Percentiles rank a stretch among this genome's conserved stretches.
Conservation (phyloP, 345 rosid genomes). For the Turnera subulata region DNA sequence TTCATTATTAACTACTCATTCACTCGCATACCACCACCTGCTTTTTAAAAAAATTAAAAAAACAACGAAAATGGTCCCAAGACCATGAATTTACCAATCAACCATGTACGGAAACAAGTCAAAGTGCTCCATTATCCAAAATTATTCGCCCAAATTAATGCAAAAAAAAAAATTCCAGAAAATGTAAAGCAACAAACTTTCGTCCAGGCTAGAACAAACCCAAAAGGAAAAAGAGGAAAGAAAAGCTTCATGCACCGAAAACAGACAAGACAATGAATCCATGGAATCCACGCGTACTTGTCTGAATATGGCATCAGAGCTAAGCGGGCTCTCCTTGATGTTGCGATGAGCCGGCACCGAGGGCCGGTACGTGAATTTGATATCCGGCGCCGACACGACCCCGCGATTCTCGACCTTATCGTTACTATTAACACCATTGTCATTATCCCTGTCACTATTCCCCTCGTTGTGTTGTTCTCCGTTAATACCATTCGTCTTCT, state of each 20-base stretch:
- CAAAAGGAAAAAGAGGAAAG: not conserved
- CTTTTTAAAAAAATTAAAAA: slow-evolving; percentile 7
- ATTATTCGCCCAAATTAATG: not conserved
- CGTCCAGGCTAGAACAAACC: no score
- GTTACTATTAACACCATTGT: slow-evolving; percentile 4
- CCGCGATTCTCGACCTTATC: slow-evolving; percentile 22
- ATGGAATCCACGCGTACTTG: slow-evolving; percentile 40
- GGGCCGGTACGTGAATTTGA: slow-evolving; percentile 54
- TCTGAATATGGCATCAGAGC: slow-evolving; percentile 78
- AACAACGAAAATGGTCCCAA: not conserved
- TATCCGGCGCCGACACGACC: slow-evolving; percentile 17
- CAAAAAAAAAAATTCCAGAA: not conserved
- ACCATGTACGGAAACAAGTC: not conserved
- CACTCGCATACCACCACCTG: not conserved
- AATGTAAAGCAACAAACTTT: not conserved
- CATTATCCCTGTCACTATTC: not conserved
- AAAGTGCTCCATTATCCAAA: no score
- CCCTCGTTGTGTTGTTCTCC: not conserved
- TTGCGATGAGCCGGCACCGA: slow-evolving; percentile 76
- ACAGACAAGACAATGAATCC: no score
- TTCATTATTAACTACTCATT: not conserved
- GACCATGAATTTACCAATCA: not conserved
- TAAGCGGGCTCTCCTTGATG: slow-evolving; percentile 78
- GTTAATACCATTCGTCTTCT: not conserved
- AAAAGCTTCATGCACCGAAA: not conserved